Percentiles rank a stretch among this genome's conserved stretches.
Conservation (phyloP, 2,329 filamentous ascomycete genomes). For the Cytospora leucostoma region DNA sequence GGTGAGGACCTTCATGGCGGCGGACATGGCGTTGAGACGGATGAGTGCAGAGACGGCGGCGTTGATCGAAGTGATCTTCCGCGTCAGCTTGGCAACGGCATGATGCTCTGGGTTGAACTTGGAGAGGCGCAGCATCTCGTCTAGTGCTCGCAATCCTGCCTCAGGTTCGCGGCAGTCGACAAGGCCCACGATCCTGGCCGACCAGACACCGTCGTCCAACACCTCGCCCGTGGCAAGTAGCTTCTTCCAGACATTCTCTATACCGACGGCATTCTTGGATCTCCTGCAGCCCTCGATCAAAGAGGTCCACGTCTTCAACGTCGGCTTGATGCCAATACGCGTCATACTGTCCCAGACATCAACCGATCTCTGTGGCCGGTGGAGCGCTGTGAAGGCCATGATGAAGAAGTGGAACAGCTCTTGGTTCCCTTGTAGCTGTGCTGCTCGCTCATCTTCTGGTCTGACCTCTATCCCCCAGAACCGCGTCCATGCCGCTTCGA, state of each 20-base stretch:
- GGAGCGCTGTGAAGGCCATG: conserved; percentile 37
- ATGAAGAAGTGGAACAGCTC: conserved; percentile 41
- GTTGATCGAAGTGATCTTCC: conserved; percentile 64
- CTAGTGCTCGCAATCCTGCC: conserved; percentile 62
- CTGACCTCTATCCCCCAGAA: conserved; percentile 34
- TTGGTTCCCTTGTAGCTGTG: conserved; percentile 25
- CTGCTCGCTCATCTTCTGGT: conserved; percentile 28
- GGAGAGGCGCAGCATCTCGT: conserved; percentile 60
- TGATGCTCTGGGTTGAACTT: conserved; percentile 34
- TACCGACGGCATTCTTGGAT: conserved; percentile 57
- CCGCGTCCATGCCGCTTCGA: conserved; percentile 34
- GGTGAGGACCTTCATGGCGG: conserved; percentile 55
- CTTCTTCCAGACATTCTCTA: conserved; percentile 68
- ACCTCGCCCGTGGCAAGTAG: conserved; percentile 58
- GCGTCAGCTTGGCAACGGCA: conserved; percentile 55
- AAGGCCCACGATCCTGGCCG: conserved; percentile 66
- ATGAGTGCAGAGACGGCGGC: conserved; percentile 67
- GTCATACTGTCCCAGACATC: conserved; percentile 46
- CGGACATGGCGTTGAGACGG: conserved; percentile 45
- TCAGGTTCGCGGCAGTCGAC: conserved; percentile 56
- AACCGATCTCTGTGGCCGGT: conserved; percentile 35
- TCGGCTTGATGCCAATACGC: conserved; percentile 56
- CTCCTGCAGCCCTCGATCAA: conserved; percentile 72
- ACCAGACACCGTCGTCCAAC: conserved; percentile 70
- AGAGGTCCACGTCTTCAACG: conserved; percentile 66